phyloP scores from a whole-genome alignment of 768 basidiomycete species.

The Dioszegia aurantiaca region DNA sequence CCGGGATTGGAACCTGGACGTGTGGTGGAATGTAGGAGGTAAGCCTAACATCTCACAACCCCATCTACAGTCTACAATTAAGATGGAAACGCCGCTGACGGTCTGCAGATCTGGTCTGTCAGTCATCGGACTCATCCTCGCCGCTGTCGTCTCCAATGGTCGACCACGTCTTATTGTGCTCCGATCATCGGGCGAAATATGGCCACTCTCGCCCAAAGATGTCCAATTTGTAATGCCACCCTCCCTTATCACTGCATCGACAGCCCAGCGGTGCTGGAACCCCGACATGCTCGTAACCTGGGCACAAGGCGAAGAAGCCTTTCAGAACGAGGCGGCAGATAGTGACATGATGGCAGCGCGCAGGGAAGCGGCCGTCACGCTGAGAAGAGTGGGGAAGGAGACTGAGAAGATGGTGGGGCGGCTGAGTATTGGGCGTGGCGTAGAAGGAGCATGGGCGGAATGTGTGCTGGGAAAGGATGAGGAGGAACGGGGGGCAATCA shows the following conservation, averaged over 20 bases:
- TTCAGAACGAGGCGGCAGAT: neutral
- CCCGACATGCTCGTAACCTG: conserved; percentile 24
- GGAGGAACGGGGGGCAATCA: conserved; percentile 53
- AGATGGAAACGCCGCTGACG: neutral
- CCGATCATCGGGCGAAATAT: conserved; percentile 39
- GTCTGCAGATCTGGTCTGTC: conserved; percentile 22
- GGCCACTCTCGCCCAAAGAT: conserved; percentile 40
- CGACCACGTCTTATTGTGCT: conserved; percentile 37
- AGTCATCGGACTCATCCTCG: conserved; percentile 39
- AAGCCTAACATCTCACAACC: neutral
- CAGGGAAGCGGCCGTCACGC: conserved; percentile 62
- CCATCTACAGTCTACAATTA: too few relatives aligned
- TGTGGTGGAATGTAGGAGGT: conserved; percentile 40
- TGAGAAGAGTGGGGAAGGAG: conserved; percentile 59
- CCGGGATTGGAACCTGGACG: conserved; percentile 29
- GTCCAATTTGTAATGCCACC: conserved; percentile 49
- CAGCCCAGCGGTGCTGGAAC: conserved; percentile 32
- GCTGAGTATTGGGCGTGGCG: conserved; percentile 48
- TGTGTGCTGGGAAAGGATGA: conserved; percentile 47
- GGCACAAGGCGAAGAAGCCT: conserved; percentile 12
- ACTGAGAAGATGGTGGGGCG: conserved; percentile 56
- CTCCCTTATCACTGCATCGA: conserved; percentile 22
- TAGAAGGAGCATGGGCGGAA: conserved; percentile 27
- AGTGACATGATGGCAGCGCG: conserved; percentile 60
- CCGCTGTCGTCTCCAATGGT: conserved; percentile 29